Percentiles rank a stretch among this genome's conserved stretches.
phyloP scores from a whole-genome alignment of 805 yeast genomes.

The Candida chilensis region DNA sequence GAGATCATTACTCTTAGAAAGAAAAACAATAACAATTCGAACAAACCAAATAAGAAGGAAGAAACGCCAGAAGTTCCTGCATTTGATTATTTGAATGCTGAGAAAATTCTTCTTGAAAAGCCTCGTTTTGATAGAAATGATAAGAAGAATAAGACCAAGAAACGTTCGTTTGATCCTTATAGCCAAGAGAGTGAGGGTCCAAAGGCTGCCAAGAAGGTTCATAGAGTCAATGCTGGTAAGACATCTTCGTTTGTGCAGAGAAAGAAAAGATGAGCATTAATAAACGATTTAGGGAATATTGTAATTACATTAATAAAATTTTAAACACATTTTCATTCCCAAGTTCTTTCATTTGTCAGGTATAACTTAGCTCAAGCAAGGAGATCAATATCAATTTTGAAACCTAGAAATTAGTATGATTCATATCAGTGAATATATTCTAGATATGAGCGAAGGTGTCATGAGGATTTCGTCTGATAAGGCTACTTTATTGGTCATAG shows the following conservation, averaged over 20 bases:
- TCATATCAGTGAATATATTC: too few relatives aligned
- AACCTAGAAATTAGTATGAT: too few relatives aligned
- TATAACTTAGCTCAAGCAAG: too few relatives aligned
- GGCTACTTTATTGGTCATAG: too few relatives aligned
- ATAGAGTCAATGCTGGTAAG: constrained; percentile 20
- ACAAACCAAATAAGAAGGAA: constrained; percentile 2
- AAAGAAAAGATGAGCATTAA: constrained; percentile 2
- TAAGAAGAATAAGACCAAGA: constrained; percentile 19
- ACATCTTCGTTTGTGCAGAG: constrained; percentile 17
- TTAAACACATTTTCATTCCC: too few relatives aligned
- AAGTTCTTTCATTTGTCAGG: too few relatives aligned
- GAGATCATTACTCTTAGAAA: constrained; percentile 31
- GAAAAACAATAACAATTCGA: constrained; percentile 5
- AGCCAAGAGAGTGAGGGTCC: constrained; percentile 41
- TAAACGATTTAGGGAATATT: too few relatives aligned
- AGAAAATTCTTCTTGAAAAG: constrained; percentile 24
- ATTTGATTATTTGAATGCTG: constrained; percentile 35
- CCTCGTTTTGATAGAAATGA: constrained; percentile 5
- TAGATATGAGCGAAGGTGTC: too few relatives aligned
- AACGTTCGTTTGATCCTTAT: constrained; percentile 53
- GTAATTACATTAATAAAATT: too few relatives aligned
- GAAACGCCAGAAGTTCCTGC: too few relatives aligned
- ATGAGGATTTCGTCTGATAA: too few relatives aligned
- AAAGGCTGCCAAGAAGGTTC: constrained; percentile 38
- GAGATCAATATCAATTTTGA: too few relatives aligned